A percentile compares a stretch with the other conserved stretches of the same genome.
Conservation (phyloP, 2,329 filamentous ascomycete species). For the Trichoderma sp. region DNA sequence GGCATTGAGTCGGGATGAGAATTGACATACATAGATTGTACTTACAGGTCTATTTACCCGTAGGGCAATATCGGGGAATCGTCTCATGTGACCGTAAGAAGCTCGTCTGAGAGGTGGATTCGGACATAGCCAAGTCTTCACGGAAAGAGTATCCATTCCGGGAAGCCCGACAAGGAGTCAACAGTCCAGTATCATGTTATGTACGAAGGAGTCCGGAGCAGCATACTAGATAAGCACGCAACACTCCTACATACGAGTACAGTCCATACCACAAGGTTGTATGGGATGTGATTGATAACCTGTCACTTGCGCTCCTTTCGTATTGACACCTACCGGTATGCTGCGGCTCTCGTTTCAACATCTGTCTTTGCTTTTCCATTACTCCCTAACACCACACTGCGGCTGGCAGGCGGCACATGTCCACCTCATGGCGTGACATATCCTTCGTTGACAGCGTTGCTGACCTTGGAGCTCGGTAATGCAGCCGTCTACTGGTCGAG, state of each 20-base stretch:
- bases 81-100: background rate
- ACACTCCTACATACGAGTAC: background rate
- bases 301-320: background rate
- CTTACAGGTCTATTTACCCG: background rate
- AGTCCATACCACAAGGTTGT: background rate
- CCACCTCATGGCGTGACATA: background rate
- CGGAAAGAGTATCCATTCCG: conserved; percentile 4
- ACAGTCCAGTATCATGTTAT: background rate
- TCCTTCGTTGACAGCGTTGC: background rate
- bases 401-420: background rate
- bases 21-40: background rate
- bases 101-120: background rate
- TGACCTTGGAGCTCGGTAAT: background rate
- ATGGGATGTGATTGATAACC: background rate
- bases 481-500: background rate
- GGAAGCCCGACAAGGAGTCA: conserved; percentile 7
- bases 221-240: background rate
- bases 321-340: background rate
- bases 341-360: background rate
- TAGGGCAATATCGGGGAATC: conserved; percentile 1
- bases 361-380: background rate
- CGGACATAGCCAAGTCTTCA: background rate
- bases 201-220: background rate
- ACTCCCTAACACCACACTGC: background rate
- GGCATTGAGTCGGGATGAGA: background rate